Evolutionary conservation across 2,329 filamentous ascomycete genomes (phyloP), one percentile per base, ranked within the genome.

Genomic region (Xylaria multiplex): DNA sequence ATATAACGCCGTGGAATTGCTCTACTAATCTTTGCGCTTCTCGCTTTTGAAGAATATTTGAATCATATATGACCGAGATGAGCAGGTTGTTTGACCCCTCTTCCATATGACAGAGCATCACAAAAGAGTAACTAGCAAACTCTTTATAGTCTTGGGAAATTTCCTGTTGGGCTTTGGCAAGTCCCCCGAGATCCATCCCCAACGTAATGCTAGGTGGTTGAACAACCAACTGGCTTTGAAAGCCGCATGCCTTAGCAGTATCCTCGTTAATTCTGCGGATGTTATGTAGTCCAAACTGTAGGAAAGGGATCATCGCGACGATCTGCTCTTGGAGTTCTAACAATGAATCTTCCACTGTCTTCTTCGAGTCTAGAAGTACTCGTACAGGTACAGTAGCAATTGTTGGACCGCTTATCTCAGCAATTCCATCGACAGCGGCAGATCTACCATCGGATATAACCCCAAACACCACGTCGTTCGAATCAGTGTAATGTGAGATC

Each of bases 401-500:
- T 1, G 62, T 65, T 2, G 65, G 65, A 11, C 65, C 65, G 7
- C 45, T 59, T 2, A 68, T 52, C 8, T 59, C 62, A 1, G 35
- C 40, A 19, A 65, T 59, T 16, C 65, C 58, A 13, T 55, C 49
- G 3, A 68, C n/a, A 5, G 22, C 42, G 24, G 55, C 54, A 19
- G 22, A 40, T 49, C 65, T 22, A 16, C 65, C 65, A 40, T 57
- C 22, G 5, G 40, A 42, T 24, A 53, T 64, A 3, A 54, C 37
- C 13, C 65, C 65, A 37, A 64, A 64, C 14, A 64, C 56, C 4
- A 62, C 65, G 46, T 67, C 65, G 3, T 40, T 40, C 2, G 61
- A 49, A 30, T 54, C 61, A 3, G 65, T 61, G 42, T 64, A 64
- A 35, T 49, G 50, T 14, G 65, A 61, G 6, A 58, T 30, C 2